Evolutionary conservation across 2,329 filamentous ascomycete genomes (phyloP).

Genomic region (Onygenales sp.): DNA sequence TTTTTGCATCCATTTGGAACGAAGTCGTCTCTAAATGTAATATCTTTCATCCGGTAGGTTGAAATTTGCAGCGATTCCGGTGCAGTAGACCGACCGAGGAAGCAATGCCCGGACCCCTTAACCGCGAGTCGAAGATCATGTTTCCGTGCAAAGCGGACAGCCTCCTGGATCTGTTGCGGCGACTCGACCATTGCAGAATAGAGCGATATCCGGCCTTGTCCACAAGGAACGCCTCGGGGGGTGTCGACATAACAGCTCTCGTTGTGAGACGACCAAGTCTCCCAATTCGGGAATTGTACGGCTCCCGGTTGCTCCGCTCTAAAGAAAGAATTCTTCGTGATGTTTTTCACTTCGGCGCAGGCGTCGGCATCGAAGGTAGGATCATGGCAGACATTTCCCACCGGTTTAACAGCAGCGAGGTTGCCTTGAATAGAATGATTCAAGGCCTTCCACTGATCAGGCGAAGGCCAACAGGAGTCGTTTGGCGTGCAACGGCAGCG

Average conservation of each 20-base stretch:
- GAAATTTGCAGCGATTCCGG: slow-evolving; percentile 36
- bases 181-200: slow-evolving; percentile 27
- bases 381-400: slow-evolving; percentile 46
- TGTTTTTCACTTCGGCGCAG: slow-evolving; percentile 26
- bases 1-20: slow-evolving; percentile 1
- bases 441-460: slow-evolving; percentile 39
- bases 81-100: slow-evolving; percentile 50
- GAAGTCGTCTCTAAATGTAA: slow-evolving; percentile 27
- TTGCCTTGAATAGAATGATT: slow-evolving; percentile 44
- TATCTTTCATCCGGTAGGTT: slow-evolving; percentile 23
- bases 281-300: slow-evolving; percentile 31
- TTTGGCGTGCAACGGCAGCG: slow-evolving; percentile 37
- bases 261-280: slow-evolving; percentile 26
- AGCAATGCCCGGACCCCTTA: slow-evolving; percentile 50
- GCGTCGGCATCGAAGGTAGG: slow-evolving; percentile 35
- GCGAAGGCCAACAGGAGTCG: slow-evolving; percentile 46
- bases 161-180: slow-evolving; percentile 25
- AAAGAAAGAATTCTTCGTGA: slow-evolving; percentile 23
- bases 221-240: slow-evolving; percentile 16
- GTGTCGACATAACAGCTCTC: slow-evolving; percentile 29
- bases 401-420: slow-evolving; percentile 44
- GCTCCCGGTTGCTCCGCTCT: slow-evolving; percentile 27
- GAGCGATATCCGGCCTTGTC: slow-evolving; percentile 27
- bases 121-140: slow-evolving; percentile 35
- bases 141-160: slow-evolving; percentile 18